Conservation (phyloP, 2,329 filamentous ascomycete species). For the Aspergillus luchuensis region DNA sequence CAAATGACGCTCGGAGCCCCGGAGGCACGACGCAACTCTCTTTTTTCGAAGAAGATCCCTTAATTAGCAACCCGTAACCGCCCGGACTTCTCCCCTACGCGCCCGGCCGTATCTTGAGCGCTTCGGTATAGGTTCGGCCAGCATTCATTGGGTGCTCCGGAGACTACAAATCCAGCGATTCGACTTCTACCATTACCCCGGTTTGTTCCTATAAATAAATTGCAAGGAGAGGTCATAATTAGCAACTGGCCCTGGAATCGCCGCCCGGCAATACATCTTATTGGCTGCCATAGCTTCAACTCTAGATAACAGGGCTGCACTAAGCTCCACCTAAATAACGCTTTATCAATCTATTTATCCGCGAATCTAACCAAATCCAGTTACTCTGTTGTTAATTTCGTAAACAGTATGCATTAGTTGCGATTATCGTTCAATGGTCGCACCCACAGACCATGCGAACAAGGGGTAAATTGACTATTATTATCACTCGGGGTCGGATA, state of each 20-base stretch:
- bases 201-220: no score
- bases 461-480: no score
- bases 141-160: background rate
- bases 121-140: background rate
- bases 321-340: background rate
- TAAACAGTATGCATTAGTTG: background rate
- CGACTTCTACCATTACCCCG: no score
- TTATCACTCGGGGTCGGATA: no score
- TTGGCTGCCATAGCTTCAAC: no score
- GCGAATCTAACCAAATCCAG: background rate
- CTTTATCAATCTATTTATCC: background rate
- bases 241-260: no score
- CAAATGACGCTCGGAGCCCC: background rate
- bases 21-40: background rate
- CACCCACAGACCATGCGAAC: no score
- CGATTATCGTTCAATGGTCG: background rate
- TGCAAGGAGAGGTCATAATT: no score
- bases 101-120: no score
- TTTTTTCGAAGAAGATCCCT: constrained; percentile 9
- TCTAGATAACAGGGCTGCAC: no score
- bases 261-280: no score
- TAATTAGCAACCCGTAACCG: constrained; percentile 22
- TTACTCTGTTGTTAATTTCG: background rate
- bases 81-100: background rate
- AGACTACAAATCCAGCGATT: no score